phyloP scores from a whole-genome alignment of 805 yeast genomes.

The Nakazawaea wyomingensis region DNA sequence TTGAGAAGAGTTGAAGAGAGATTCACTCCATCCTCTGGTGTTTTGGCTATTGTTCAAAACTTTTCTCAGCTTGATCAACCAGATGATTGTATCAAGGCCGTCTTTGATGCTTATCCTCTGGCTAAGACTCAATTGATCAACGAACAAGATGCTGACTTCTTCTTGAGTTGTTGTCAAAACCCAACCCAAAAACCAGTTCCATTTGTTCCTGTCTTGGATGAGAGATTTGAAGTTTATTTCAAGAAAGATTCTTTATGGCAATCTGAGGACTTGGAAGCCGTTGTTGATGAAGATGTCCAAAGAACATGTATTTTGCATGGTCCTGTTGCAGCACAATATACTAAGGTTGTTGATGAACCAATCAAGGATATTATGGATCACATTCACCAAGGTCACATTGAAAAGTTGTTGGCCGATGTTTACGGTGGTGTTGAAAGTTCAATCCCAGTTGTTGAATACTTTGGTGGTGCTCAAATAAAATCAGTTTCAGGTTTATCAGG shows the following conservation, averaged over 20 bases:
- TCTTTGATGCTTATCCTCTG: slow-evolving; percentile 65
- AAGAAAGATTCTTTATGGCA: slow-evolving; percentile 99
- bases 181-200: slow-evolving; percentile 97
- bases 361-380: slow-evolving; percentile 83
- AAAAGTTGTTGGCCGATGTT: slow-evolving; percentile 56
- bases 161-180: slow-evolving; percentile 74
- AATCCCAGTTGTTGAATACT: slow-evolving; percentile 87
- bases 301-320: slow-evolving; percentile 99
- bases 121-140: slow-evolving; percentile 80
- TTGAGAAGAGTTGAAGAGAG: slow-evolving; percentile 97
- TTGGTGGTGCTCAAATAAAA: slow-evolving; percentile 53
- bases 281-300: slow-evolving; percentile 91
- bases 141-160: slow-evolving; percentile 93
- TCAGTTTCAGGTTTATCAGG: slow-evolving; percentile 25
- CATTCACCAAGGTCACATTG: slow-evolving; percentile 87
- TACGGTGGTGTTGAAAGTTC: slow-evolving; percentile 65
- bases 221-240: slow-evolving; percentile 91
- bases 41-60: slow-evolving; percentile 67
- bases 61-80: slow-evolving; percentile 68
- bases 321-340: slow-evolving; percentile 95
- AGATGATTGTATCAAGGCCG: slow-evolving; percentile 46
- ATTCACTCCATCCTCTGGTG: slow-evolving; percentile 54
- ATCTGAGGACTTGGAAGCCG: slow-evolving; percentile 94
- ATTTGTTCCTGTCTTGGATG: slow-evolving; percentile 91
- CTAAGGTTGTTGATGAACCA: slow-evolving; percentile 86